A percentile compares a stretch with the other conserved stretches of the same genome.
Conservation (phyloP, 2,329 filamentous ascomycete species). For the Bipolaris bicolor region DNA sequence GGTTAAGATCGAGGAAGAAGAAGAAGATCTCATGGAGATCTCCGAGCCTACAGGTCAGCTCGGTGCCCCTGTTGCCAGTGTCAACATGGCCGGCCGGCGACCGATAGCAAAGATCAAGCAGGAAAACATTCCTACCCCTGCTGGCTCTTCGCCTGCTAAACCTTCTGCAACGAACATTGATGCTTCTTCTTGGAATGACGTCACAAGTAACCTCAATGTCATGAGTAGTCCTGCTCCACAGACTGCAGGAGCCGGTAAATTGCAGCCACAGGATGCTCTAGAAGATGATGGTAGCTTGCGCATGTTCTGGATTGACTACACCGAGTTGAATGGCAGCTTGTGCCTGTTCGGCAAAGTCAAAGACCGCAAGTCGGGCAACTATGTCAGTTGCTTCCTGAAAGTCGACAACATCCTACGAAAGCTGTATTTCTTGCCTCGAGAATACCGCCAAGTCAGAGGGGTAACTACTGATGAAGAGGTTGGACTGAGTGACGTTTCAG, state of each 20-base stretch:
- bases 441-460: conserved; percentile 64
- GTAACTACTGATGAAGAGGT: conserved; percentile 77
- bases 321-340: conserved; percentile 86
- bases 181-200: conserved; percentile 84
- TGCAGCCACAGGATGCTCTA: conserved; percentile 82
- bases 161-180: conserved; percentile 65
- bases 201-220: conserved; percentile 85
- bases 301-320: conserved; percentile 98
- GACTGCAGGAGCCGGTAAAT: conserved; percentile 73
- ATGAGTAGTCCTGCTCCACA: conserved; percentile 74
- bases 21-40: conserved; percentile 86
- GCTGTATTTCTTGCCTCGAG: conserved; percentile 87
- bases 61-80: conserved; percentile 68
- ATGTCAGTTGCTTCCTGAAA: conserved; percentile 94
- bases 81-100: conserved; percentile 85
- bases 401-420: conserved; percentile 93
- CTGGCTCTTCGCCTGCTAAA: conserved; percentile 76
- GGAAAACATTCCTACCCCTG: conserved; percentile 70
- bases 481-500: conserved; percentile 86
- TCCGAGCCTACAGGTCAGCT: conserved; percentile 72
- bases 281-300: conserved; percentile 89
- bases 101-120: conserved; percentile 76
- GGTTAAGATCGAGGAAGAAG: conserved; percentile 68
- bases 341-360: conserved; percentile 96
- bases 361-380: conserved; percentile 79